Evolutionary conservation across 768 basidiomycete species (phyloP), one percentile per base, ranked within the genome.

Genomic region (Xerocomellus dryophilus): DNA sequence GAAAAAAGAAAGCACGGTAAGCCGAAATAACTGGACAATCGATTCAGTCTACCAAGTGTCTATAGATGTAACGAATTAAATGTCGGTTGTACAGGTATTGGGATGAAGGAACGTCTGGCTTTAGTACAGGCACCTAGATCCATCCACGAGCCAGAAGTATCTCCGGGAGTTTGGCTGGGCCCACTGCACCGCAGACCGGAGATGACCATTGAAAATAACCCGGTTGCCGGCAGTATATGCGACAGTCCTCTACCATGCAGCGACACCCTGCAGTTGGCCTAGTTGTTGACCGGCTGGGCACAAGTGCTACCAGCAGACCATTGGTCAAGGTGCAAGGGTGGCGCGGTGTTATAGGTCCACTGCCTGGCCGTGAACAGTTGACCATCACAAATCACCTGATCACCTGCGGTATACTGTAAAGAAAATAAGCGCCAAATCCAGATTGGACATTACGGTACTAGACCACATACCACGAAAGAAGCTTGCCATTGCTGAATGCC

Each of bases 131-230:
- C 57, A 4, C 67, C 67, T 3, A 36, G 11, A 15, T 65, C 61
- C 39, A 55, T 31, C 69, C 69, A 69, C 18, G 56, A 49, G 12
- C 69, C 67, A 7, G 67, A 69, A 2, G 54, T 12, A 12, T 67
- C 67, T 2, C 65, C 67, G 0, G 67, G 69, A 7, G 32, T 69
- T 69, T 0, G 65, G 51, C 25, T 45, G 0, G 0, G 50, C 51
- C 67, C 67, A 71, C 47, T 69, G 65, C 12, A 57, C 58, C 6
- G 67, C 62, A 8, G 44, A 38, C 67, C 69, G 71, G 2, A 69
- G 48, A 3, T 46, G 56, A 0, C 25, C 44, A 5, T 57, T 52
- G 4, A n/a, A 67, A 1, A 53, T 64, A 0, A 61, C 69, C 20
- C 34, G 7, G 0, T 49, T 56, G 0, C 69, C 69, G 2, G 53